Conservation (phyloP, 1,284 basidiomycete species). For the Boletus austroedulis region DNA sequence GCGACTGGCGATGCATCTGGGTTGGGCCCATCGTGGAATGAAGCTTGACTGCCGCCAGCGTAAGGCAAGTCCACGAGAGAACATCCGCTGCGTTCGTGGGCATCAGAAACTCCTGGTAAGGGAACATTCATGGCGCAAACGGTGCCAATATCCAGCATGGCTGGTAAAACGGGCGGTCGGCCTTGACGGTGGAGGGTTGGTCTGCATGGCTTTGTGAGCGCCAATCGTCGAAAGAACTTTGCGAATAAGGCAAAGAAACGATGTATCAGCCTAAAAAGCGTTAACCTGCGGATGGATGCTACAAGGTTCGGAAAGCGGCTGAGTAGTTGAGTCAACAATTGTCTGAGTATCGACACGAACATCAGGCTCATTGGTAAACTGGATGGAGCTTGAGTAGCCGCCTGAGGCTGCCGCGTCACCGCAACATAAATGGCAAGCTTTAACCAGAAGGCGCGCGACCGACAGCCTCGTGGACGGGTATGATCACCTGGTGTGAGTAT, state of each 20-base stretch:
- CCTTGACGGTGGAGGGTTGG: not conserved
- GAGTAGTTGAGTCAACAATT: slow-evolving; percentile 8
- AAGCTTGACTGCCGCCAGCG: slow-evolving; percentile 10
- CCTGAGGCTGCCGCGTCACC: too few relatives aligned
- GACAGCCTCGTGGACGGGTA: too few relatives aligned
- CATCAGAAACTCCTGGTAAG: not conserved
- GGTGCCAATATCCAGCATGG: not conserved
- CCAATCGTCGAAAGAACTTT: slow-evolving; percentile 8
- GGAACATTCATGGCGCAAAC: slow-evolving; percentile 24
- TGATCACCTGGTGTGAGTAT: too few relatives aligned
- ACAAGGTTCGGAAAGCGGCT: slow-evolving; percentile 9
- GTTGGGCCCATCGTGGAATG: slow-evolving; percentile 21
- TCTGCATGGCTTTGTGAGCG: not conserved
- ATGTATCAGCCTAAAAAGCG: slow-evolving; percentile 3
- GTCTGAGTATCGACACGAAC: not conserved
- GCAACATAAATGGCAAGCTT: too few relatives aligned
- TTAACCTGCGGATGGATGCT: not conserved
- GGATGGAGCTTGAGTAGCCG: too few relatives aligned
- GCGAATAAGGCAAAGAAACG: slow-evolving; percentile 10
- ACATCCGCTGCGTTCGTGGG: not conserved
- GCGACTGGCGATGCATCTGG: not conserved
- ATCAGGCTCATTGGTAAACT: too few relatives aligned
- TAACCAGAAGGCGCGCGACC: too few relatives aligned
- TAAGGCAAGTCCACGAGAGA: slow-evolving; percentile 24
- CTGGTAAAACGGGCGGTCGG: not conserved